Base-by-base conservation (phyloP, 208 protist species). In the Trypanosoma theileri region DNA sequence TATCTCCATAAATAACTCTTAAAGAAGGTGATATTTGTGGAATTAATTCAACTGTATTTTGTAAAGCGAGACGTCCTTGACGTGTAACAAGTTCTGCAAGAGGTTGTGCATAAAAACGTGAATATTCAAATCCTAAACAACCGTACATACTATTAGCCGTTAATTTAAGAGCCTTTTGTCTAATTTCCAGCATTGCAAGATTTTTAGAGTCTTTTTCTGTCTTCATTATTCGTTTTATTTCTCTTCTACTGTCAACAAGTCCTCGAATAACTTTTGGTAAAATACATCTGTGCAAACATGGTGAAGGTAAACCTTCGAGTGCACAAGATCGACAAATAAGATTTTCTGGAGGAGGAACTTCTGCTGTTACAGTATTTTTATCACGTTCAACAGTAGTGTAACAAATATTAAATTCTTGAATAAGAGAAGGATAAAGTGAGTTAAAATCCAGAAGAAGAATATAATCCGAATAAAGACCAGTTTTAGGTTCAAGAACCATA, bases 371-470 rank as follows among this genome's bases (percentile, higher is more conserved):
- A 21, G 73, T 75, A 17, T 73, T 75, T 22, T 69, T 56, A 48
- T 82, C 75, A 2, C 86, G 73, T 46, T 92, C 70, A 22, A 99
- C 86, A 0, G 99, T 99, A 13, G 99, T 99, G 83, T 99, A 99
- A 89, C 99, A 99, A 50, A 99, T 96, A 86, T 99, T 99, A 82
- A 98, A 99, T 85, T 99, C 99, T 74, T 99, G 96, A 70, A 99
- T 99, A 63, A 99, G 98, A 21, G 98, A 99, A 55, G 99, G 99
- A 88, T 99, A 99, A 26, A 99, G 93, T 44, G 98, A 99, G 84
- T 99, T 99, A 92, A 99, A 99, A 82, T 99, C 99, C 16, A 99
- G 89, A 14, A 99, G 81, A 16, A 99, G 80, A 66, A 99, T 94
- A 78, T 95, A 99, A 57, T 98, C 97, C 28, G 99, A 97, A 82